Evolutionary conservation across 2,329 filamentous ascomycete species (phyloP), one percentile per base, ranked within the genome.

Genomic region (Periconia sp.): DNA sequence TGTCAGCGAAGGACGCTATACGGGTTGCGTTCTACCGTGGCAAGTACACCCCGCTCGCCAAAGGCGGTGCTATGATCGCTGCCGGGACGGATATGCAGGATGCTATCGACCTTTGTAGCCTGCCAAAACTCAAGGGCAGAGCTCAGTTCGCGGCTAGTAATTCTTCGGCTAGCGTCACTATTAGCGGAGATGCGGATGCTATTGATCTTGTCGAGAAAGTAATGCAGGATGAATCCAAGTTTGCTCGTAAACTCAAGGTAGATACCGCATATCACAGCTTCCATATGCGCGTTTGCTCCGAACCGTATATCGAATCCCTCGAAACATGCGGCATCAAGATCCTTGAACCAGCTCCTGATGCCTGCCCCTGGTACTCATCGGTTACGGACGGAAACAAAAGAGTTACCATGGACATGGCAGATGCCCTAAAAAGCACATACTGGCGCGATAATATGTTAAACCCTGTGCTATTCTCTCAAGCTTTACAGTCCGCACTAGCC

Each of bases 401-500:
- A n/a, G n/a, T n/a, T n/a, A 27, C 23, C 8, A 27, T 27, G 5
- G 8, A 5, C 5, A 27, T 3, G 3, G 3, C 23, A 5, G 23
- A 27, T 8, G 8, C 3, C 5, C 5, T 27, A 27, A 27, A 27
- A 3, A 5, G 5, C 5, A 5, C 3, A 2, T 81, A 81, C 61
- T 82, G 79, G 79, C 61, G 53, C 1, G 69, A 77, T 31, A 82
- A 81, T 57, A 76, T 81, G 76, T 58, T 68, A 1, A 64, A 71
- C 10, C 68, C 79, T 1, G 79, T 81, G 0, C 57, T 76, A 1
- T 81, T 81, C 53, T 61, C 67, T 14, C 69, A 77, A 41, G 79
- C 78, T 1, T 45, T 79, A 0, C 41, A 47, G 7, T 41, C 47
- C 14, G 60, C 73, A 0, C 14, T 74, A 0, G 41, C 53, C 3